Percentiles rank a stretch among this genome's conserved stretches.
These are phyloP conservation scores for Saccharum hybrid DNA, from an alignment of 202 grass and related monocot species.

Conservation along the genomic window DNA sequence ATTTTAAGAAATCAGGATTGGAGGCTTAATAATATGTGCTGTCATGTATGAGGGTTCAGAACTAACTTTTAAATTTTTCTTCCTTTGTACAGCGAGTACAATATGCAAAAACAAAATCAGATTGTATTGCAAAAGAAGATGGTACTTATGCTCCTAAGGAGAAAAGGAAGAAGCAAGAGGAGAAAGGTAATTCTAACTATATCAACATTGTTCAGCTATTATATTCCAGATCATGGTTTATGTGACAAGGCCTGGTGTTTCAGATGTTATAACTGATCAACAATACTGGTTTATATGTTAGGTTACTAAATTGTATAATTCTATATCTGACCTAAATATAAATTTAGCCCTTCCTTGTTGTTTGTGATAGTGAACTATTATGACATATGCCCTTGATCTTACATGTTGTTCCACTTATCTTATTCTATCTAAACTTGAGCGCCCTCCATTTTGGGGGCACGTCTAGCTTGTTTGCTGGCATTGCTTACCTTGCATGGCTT, in stretches of 20 bases:
- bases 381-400: background rate
- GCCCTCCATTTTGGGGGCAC: background rate
- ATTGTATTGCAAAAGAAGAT: slow-evolving; percentile 90
- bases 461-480: background rate
- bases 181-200: slow-evolving; percentile 67
- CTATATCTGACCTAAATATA: background rate
- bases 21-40: background rate
- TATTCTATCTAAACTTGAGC: background rate
- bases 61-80: slow-evolving; percentile 31
- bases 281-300: slow-evolving; percentile 19
- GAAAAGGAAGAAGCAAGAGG: slow-evolving; percentile 97
- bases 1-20: background rate
- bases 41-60: background rate
- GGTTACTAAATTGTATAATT: background rate
- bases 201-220: slow-evolving; percentile 18
- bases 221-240: background rate
- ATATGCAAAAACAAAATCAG: slow-evolving; percentile 92
- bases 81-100: slow-evolving; percentile 65
- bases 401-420: background rate
- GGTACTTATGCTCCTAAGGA: slow-evolving; percentile 85
- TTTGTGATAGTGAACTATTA: slow-evolving; percentile 16
- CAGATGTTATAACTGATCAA: slow-evolving; percentile 14
- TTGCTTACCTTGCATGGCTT: background rate
- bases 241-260: background rate
- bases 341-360: background rate